Evolutionary conservation across 2,329 filamentous ascomycete species (phyloP).

Genomic region (Leptographium wingfieldii): DNA sequence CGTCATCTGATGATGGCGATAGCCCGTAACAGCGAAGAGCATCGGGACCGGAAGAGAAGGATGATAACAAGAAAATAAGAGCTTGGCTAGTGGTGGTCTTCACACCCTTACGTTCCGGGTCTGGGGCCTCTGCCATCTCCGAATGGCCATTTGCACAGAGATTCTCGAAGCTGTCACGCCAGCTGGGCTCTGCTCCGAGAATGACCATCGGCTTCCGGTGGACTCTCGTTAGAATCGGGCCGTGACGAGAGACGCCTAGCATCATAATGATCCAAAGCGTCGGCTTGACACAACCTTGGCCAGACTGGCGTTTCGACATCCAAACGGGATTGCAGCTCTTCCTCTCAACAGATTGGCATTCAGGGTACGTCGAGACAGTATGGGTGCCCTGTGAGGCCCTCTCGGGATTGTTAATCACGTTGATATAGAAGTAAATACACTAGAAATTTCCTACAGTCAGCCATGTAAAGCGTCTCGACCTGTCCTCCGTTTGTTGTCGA

Average conservation of each 20-base stretch:
- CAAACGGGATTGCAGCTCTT: background rate
- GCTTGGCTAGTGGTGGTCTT: background rate
- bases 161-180: background rate
- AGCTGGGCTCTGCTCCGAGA: background rate
- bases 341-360: no score
- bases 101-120: background rate
- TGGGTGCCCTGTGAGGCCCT: no score
- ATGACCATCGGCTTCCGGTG: background rate
- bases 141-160: background rate
- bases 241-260: background rate
- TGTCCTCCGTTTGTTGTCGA: background rate
- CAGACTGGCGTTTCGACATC: no score
- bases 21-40: background rate
- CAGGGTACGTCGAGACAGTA: no score
- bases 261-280: background rate
- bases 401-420: background rate
- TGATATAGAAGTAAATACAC: background rate
- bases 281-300: background rate
- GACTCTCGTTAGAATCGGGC: background rate
- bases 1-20: constrained; percentile 2
- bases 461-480: background rate
- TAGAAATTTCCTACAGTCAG: background rate
- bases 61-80: no score
- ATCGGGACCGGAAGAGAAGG: background rate
- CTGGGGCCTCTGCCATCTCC: background rate